Conservation (phyloP, 108 stramenopile genomes). For the Fistulifera solaris region DNA sequence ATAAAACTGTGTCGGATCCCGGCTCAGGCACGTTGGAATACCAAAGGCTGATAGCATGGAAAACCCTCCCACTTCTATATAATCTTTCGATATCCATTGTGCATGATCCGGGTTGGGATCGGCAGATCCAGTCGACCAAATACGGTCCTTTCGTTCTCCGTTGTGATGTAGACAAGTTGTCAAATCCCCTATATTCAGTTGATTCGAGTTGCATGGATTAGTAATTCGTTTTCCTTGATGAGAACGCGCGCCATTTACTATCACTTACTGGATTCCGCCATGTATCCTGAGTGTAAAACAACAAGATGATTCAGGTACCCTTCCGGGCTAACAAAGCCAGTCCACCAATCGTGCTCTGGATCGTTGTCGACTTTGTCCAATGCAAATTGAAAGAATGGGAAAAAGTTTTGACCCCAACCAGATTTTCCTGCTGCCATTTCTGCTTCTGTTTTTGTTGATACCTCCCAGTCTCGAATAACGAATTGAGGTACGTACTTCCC, state of each 20-base stretch:
- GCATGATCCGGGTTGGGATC: background rate
- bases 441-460: conserved; percentile 7
- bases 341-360: conserved; percentile 4
- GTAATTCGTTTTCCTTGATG: too few relatives aligned
- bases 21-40: background rate
- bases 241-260: too few relatives aligned
- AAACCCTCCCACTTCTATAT: background rate
- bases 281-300: conserved; percentile 51
- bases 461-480: background rate
- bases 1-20: background rate
- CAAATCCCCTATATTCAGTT: too few relatives aligned
- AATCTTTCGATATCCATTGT: background rate
- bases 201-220: too few relatives aligned
- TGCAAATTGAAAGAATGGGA: too few relatives aligned
- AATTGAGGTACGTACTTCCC: background rate
- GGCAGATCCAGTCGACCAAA: conserved; percentile 11
- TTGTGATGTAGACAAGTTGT: too few relatives aligned
- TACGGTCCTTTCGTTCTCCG: conserved; percentile 4
- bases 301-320: conserved; percentile 11
- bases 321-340: conserved; percentile 10
- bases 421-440: conserved; percentile 2
- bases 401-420: background rate
- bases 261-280: conserved; percentile 31
- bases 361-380: too few relatives aligned
- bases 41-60: background rate